Base-by-base conservation (phyloP, 176 grass and related monocot species). In the Hyparrhenia diplandra region DNA sequence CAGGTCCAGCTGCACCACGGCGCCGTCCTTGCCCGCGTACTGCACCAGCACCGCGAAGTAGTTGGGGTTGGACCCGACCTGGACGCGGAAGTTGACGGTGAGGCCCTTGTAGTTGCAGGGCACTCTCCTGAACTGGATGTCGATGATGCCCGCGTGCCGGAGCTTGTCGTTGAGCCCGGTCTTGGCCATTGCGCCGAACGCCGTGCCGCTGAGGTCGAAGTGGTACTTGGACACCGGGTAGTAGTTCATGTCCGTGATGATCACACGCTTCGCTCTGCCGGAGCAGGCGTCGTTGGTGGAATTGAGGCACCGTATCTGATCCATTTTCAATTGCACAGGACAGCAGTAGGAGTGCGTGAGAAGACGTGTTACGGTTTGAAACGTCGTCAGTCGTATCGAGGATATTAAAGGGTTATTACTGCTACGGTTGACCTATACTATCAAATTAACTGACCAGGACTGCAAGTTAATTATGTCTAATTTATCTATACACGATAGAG, bases 171-270 rank as follows among this genome's bases (percentile, higher is more conserved):
- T 74, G 2, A 73, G 79, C 0, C 85, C 82, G 1, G 77, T 0
- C 59, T 17, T 59, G 11, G 89, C 89, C 82, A 91, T 51, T 9
- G 89, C 37, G 36, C 82, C 89, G 71, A 91, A 91, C n/a, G 85
- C 73, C 55, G 85, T 91, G 75, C 89, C 89, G 65, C 89, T 91
- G 1, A 91, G 86, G 86, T 91, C 89, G 62, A 91, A 91, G 86
- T 91, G 89, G 89, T 74, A 85, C 61, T 51, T 30, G 10, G 87
- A 66, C 4, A 89, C 82, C 0, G 87, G 87, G 64, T 89, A 89
- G 82, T 89, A 85, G 87, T 89, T 89, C 87, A 89, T 89, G 90
- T 92, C 90, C 0, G 90, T 89, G 80, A 92, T 89, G 5, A 84
- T 29, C 14, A 92, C 64, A 4, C 76, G 84, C 71, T 79, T 24